A percentile compares a stretch with the other conserved stretches of the same genome.
These are phyloP conservation scores for Hydnum rufescens DNA, from an alignment of 768 basidiomycete genomes.

Conservation along the genomic window DNA sequence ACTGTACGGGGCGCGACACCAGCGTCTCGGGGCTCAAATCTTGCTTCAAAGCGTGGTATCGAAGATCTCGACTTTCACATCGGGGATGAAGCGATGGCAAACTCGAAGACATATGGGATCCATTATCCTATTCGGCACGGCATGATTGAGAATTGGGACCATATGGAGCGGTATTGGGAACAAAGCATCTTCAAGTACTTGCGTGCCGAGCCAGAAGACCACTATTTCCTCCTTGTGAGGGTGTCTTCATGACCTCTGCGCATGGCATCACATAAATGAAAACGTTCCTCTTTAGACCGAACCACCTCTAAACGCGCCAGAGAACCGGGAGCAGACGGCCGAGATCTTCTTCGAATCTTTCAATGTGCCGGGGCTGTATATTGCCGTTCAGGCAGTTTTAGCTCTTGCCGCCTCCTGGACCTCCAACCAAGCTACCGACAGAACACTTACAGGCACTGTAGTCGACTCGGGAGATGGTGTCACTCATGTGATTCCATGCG, in stretches of 20 bases:
- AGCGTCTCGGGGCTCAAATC: constrained; percentile 70
- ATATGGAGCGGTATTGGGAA: constrained; percentile 99
- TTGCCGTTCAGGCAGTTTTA: constrained; percentile 95
- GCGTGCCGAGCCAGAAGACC: constrained; percentile 95
- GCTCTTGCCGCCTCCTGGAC: constrained; percentile 97
- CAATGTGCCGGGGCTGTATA: constrained; percentile 96
- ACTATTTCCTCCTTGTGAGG: constrained; percentile 87
- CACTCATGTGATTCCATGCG: constrained; percentile 89
- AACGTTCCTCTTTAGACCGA: constrained; percentile 51
- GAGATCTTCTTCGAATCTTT: constrained; percentile 99
- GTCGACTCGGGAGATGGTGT: constrained; percentile 99
- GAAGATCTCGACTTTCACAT: constrained; percentile 99
- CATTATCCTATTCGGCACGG: constrained; percentile 96
- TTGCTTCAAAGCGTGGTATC: constrained; percentile 90
- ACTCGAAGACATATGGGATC: constrained; percentile 87
- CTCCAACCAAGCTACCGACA: constrained; percentile 70
- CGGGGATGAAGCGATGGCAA: constrained; percentile 92
- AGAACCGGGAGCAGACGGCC: constrained; percentile 97
- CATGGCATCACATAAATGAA: neutral
- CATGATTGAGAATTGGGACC: constrained; percentile 95
- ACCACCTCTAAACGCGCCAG: constrained; percentile 91
- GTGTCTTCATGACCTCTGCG: constrained; percentile 10
- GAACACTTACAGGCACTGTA: constrained; percentile 89
- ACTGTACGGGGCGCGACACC: constrained; percentile 23
- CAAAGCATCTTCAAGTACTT: constrained; percentile 99